A percentile compares a stretch with the other conserved stretches of the same genome.
These are phyloP conservation scores for Chrysosporium keratinophilum DNA, from an alignment of 2,329 filamentous ascomycete species.

Conservation along the genomic window DNA sequence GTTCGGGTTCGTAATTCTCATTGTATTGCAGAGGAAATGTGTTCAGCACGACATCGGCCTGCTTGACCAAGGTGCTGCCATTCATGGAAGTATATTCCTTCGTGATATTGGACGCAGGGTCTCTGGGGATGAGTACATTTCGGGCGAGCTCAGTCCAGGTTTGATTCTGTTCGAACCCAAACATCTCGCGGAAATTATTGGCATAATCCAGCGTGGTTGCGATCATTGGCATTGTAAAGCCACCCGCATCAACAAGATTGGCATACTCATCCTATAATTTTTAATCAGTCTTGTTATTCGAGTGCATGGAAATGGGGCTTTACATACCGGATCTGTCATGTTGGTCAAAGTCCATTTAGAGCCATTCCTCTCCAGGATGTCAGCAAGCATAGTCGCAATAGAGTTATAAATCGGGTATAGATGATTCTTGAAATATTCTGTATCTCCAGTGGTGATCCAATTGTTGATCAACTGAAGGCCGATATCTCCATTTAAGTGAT, in stretches of 20 bases:
- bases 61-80: conserved; percentile 55
- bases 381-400: conserved; percentile 50
- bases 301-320: conserved; percentile 8
- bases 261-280: conserved; percentile 51
- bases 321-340: conserved; percentile 57
- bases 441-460: conserved; percentile 51
- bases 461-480: conserved; percentile 53
- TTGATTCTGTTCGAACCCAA: conserved; percentile 45
- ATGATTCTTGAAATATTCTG: conserved; percentile 43
- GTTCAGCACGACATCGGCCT: conserved; percentile 59
- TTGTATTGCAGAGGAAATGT: conserved; percentile 55
- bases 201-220: conserved; percentile 46
- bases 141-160: conserved; percentile 49
- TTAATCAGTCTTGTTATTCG: not conserved
- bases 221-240: conserved; percentile 56
- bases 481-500: conserved; percentile 62
- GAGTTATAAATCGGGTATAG: conserved; percentile 56
- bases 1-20: conserved; percentile 41
- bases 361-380: conserved; percentile 51
- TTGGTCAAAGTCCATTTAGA: conserved; percentile 47
- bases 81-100: conserved; percentile 58
- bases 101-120: conserved; percentile 48
- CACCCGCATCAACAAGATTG: conserved; percentile 56
- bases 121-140: conserved; percentile 47
- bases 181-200: conserved; percentile 48